Conservation (phyloP, 331 rosid genomes). For the Pyrus hybrid region DNA sequence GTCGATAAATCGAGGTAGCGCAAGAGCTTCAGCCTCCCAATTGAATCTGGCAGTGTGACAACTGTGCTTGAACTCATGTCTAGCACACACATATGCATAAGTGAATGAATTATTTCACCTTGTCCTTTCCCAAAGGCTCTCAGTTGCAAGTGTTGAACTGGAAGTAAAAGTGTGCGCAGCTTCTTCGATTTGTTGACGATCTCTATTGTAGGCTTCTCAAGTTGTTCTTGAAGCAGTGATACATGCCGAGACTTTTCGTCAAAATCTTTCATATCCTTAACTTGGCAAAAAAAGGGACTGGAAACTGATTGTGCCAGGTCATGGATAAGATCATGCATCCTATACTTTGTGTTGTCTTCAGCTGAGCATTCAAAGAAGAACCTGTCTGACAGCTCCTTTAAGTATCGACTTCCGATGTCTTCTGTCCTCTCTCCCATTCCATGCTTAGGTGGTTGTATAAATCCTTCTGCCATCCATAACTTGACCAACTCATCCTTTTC, state of each 20-base stretch:
- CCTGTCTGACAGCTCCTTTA: slow-evolving; percentile 1
- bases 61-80: slow-evolving; percentile 14
- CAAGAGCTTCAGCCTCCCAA: not conserved
- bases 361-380: not conserved
- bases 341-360: not conserved
- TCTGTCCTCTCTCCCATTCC: not conserved
- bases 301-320: not conserved
- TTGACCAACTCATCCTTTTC: not conserved
- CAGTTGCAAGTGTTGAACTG: not conserved
- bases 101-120: not conserved
- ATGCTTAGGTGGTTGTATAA: not conserved
- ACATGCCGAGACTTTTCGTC: not conserved
- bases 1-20: not conserved
- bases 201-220: not conserved
- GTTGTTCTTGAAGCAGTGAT: not conserved
- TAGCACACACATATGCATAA: not conserved
- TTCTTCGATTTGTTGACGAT: not conserved
- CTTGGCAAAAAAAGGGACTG: not conserved
- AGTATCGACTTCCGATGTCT: not conserved
- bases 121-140: not conserved
- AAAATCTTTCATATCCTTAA: not conserved
- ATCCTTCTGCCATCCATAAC: slow-evolving; percentile 3
- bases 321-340: slow-evolving; percentile 10
- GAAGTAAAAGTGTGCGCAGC: slow-evolving; percentile 9
- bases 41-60: not conserved